These are phyloP conservation scores for Aureobasidium sp. DNA, from an alignment of 2,329 filamentous ascomycete species.

Conservation along the genomic window DNA sequence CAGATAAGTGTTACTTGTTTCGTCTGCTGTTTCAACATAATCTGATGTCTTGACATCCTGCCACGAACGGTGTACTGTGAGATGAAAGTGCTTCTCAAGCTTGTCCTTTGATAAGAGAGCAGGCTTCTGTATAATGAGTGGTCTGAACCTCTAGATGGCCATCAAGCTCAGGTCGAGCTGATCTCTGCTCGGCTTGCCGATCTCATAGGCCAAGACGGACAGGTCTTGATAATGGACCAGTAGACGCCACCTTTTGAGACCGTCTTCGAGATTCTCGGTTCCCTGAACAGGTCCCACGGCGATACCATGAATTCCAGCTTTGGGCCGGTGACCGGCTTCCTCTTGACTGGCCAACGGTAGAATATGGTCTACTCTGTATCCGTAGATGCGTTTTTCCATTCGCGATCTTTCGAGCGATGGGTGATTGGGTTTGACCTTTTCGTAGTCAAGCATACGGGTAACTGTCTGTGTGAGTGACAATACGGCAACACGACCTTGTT, in stretches of 20 bases:
- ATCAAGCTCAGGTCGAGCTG: neutral
- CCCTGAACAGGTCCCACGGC: conserved; percentile 59
- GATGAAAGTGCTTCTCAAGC: neutral
- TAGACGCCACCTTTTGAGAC: conserved; percentile 53
- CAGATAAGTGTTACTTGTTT: neutral
- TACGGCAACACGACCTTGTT: conserved; percentile 59
- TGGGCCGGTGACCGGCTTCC: conserved; percentile 35
- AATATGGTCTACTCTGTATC: conserved; percentile 51
- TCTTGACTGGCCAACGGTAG: conserved; percentile 52
- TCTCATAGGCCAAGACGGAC: conserved; percentile 62
- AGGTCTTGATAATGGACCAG: conserved; percentile 68
- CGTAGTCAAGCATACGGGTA: neutral
- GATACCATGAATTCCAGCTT: conserved; percentile 57
- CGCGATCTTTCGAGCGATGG: neutral
- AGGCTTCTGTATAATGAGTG: neutral
- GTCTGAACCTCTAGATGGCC: neutral
- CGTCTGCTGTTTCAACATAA: neutral
- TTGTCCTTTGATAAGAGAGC: neutral
- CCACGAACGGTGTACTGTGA: neutral
- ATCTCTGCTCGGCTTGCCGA: conserved; percentile 33
- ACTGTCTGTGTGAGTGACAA: conserved; percentile 48
- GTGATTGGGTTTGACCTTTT: neutral
- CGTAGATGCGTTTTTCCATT: conserved; percentile 24
- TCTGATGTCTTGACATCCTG: neutral
- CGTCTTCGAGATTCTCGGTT: conserved; percentile 25